Conservation (phyloP, 352 stramenopile species). For the Phytophthora meadii region DNA sequence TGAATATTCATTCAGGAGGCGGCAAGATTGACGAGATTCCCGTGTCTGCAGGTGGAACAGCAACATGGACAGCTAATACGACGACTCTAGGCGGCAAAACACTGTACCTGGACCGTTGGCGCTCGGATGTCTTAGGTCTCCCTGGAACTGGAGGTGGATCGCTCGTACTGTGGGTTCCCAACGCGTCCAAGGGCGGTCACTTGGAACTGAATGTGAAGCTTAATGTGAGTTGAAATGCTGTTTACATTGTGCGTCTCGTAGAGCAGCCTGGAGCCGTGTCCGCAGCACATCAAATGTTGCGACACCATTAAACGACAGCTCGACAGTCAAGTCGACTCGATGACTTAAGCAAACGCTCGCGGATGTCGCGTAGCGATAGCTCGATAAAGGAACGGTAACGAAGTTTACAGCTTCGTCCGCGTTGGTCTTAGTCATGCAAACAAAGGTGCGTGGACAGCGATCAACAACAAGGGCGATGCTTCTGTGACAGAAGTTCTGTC, state of each 20-base stretch:
- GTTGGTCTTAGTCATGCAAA: too few species aligned
- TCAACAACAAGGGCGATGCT: too few species aligned
- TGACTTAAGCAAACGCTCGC: too few species aligned
- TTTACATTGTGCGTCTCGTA: not conserved
- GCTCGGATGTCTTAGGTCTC: conserved; percentile 50
- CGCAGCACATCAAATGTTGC: too few species aligned
- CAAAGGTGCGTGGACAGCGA: too few species aligned
- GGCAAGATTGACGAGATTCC: conserved; percentile 33
- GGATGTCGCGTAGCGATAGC: too few species aligned
- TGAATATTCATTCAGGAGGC: conserved; percentile 49
- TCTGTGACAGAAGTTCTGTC: too few species aligned
- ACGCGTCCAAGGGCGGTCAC: conserved; percentile 34
- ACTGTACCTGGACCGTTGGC: conserved; percentile 66
- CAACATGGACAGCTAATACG: conserved; percentile 36
- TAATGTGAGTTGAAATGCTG: conserved; percentile 1
- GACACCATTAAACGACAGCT: too few species aligned
- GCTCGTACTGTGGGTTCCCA: conserved; percentile 57
- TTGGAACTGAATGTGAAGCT: conserved; percentile 25
- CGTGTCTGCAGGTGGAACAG: conserved; percentile 35
- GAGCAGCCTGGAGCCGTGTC: too few species aligned
- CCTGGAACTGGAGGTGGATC: conserved; percentile 62
- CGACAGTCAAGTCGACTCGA: too few species aligned
- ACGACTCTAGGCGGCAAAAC: conserved; percentile 53
- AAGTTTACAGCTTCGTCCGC: too few species aligned
- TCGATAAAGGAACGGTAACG: too few species aligned